These are phyloP conservation scores for Cyclotella cryptica DNA, from an alignment of 108 stramenopile species.

Conservation along the genomic window DNA sequence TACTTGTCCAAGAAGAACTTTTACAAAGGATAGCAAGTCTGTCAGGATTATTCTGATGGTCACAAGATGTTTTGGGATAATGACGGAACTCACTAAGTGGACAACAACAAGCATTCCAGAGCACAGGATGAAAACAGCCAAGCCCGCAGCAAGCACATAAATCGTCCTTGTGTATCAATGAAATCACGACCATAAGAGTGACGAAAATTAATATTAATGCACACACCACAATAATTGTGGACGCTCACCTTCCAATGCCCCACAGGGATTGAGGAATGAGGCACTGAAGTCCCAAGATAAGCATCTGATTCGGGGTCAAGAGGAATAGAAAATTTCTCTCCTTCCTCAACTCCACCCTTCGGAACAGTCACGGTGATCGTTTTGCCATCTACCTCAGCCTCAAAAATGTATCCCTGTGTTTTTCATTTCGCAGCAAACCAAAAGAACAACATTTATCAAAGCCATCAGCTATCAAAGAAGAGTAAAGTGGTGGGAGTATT, in stretches of 20 bases:
- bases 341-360: conserved; percentile 47
- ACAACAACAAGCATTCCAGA: conserved; percentile 44
- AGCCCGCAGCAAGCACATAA: conserved; percentile 40
- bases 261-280: conserved; percentile 22
- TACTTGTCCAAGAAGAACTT: conserved; percentile 58
- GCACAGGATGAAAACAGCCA: conserved; percentile 43
- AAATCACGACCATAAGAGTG: not conserved
- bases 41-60: not conserved
- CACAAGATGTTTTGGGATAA: not conserved
- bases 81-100: conserved; percentile 29
- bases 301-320: conserved; percentile 20
- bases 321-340: conserved; percentile 45
- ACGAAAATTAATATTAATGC: not conserved
- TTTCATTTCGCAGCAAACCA: no score
- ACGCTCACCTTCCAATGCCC: conserved; percentile 32
- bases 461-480: no score
- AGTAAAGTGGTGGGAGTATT: no score
- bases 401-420: conserved; percentile 34
- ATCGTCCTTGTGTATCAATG: conserved; percentile 29
- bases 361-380: conserved; percentile 36
- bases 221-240: not conserved
- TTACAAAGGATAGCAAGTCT: not conserved
- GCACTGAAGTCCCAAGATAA: not conserved
- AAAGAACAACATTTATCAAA: not conserved
- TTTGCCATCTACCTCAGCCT: conserved; percentile 34